Conservation (phyloP, 2,329 filamentous ascomycete species). For the Trichoderma oligosporum region DNA sequence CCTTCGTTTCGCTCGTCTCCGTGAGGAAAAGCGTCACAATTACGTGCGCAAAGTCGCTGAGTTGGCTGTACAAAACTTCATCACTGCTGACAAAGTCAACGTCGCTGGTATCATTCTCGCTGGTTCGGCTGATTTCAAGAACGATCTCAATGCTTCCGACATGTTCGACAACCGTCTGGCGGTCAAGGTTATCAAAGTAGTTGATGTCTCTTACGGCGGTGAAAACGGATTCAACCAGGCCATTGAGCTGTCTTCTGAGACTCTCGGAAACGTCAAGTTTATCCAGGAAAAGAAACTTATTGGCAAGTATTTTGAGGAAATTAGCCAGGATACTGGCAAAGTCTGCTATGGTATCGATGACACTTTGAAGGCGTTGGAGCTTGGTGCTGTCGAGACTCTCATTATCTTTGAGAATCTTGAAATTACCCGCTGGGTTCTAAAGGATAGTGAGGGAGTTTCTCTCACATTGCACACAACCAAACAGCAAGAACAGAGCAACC, state of each 20-base stretch:
- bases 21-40: constrained; percentile 99
- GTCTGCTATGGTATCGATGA: constrained; percentile 98
- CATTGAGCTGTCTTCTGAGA: constrained; percentile 92
- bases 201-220: constrained; percentile 97
- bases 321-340: constrained; percentile 93
- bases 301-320: constrained; percentile 98
- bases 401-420: constrained; percentile 98
- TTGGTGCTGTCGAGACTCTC: constrained; percentile 88
- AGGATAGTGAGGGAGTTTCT: constrained; percentile 69
- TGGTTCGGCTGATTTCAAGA: constrained; percentile 99
- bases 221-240: constrained; percentile 99
- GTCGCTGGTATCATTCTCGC: constrained; percentile 92
- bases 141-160: constrained; percentile 95
- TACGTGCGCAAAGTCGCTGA: constrained; percentile 99
- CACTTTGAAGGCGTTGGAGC: constrained; percentile 92
- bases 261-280: constrained; percentile 98
- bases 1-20: constrained; percentile 97
- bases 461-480: constrained; percentile 85
- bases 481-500: constrained; percentile 63
- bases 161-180: constrained; percentile 91
- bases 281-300: constrained; percentile 99
- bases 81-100: constrained; percentile 97
- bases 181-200: constrained; percentile 97
- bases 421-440: constrained; percentile 85
- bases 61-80: constrained; percentile 97